Evolutionary conservation across 345 rosid species (phyloP).

Genomic region (Corchorus olitorius): DNA sequence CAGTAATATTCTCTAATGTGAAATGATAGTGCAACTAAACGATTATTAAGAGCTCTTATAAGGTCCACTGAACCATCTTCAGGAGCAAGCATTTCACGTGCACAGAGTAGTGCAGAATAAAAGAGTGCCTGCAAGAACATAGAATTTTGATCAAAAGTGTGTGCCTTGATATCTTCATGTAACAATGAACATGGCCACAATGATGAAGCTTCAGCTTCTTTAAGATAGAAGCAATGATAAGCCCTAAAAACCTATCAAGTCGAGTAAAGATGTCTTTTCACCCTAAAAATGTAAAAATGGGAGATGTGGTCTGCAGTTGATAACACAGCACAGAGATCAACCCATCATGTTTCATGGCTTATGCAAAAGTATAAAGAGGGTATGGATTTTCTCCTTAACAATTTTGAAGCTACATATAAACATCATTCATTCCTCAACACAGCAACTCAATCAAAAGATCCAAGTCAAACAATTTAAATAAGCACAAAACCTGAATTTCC

Average conservation of each 20-base stretch:
- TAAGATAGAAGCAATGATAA: background rate
- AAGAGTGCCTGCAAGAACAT: slow-evolving; percentile 62
- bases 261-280: background rate
- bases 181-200: slow-evolving; percentile 11
- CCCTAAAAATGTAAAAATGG: background rate
- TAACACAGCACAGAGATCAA: slow-evolving; percentile 9
- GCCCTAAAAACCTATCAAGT: background rate
- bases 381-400: background rate
- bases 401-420: slow-evolving; percentile 3
- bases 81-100: slow-evolving; percentile 84
- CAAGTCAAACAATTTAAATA: background rate
- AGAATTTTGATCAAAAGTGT: background rate
- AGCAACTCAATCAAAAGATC: slow-evolving; percentile 3
- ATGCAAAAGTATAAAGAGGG: background rate
- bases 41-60: slow-evolving; percentile 73
- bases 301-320: background rate
- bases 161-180: background rate
- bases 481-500: slow-evolving; percentile 75
- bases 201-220: slow-evolving; percentile 11
- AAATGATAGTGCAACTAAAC: slow-evolving; percentile 81
- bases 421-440: slow-evolving; percentile 13
- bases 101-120: slow-evolving; percentile 80
- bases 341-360: background rate
- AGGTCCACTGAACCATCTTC: slow-evolving; percentile 90
- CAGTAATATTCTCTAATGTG: slow-evolving; percentile 92